Base-by-base conservation (phyloP, 1,284 basidiomycete species). In the Sanguinoderma infundibulare region DNA sequence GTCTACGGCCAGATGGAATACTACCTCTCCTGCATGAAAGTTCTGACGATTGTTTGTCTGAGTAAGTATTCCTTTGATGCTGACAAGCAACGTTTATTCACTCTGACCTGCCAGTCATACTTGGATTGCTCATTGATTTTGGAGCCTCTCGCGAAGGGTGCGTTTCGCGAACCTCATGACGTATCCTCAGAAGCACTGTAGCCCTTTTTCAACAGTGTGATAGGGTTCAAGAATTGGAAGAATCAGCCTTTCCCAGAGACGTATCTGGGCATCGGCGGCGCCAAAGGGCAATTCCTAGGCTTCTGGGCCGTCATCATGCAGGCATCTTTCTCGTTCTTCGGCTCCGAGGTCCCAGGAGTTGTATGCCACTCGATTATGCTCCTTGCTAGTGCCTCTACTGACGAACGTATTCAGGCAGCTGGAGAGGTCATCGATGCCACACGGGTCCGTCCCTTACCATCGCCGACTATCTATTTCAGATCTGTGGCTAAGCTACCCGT, bases 301-400 rank as follows among this genome's bases (percentile, higher is more conserved):
- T 84, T 84, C 73, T 83, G 79, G 78, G 76, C 80, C 0, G 79
- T 80, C 20, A 66, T 78, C 47, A 76, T 78, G 67, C 75, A 75
- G 63, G 77, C 72, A 42, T 75, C 69, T 30, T 73, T 73, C 54
- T 73, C 73, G 8, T 74, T 74, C 59, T 73, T 73, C 52, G 73
- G 73, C 2, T 72, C 71, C 12, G 73, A 74, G 35, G 70, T 73
- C 1, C 71, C 72, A 6, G 73, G 72, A 1, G 72, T 74, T n/a
- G 73, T 73, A 36, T 36, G 73, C 69, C 15, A 10, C 30, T 20
- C 8, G 0, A 17, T 20, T 34, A 22, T 30, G 10, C 14, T 50
- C 5, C 17, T 15, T 42, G n/a, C 10, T n/a, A 2, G 35, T 46
- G n/a, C n/a, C n/a, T 10, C 24, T 39, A 15, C 42, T 42, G 53